These are phyloP conservation scores for Aciculosporium take DNA, from an alignment of 2,329 filamentous ascomycete genomes.

Conservation along the genomic window DNA sequence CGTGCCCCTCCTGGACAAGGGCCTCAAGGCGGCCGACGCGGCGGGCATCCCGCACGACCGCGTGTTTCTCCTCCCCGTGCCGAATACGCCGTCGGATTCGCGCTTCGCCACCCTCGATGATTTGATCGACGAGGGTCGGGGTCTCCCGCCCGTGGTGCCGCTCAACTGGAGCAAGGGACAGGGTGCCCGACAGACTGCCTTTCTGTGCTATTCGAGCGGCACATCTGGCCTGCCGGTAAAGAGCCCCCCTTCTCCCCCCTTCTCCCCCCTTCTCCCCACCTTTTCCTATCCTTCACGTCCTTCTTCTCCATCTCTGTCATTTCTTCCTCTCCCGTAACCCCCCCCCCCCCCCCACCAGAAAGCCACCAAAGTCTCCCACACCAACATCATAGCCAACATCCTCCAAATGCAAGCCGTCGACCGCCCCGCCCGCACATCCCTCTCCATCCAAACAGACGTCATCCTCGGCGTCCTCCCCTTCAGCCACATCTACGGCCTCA, in stretches of 20 bases:
- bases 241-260: neutral
- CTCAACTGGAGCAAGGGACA: conserved; percentile 50
- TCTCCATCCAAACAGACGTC: conserved; percentile 26
- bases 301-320: too few species aligned
- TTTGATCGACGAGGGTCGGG: conserved; percentile 45
- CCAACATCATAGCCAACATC: conserved; percentile 64
- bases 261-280: neutral
- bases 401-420: conserved; percentile 43
- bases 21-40: conserved; percentile 48
- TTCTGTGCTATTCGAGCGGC: conserved; percentile 67
- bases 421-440: conserved; percentile 20
- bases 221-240: conserved; percentile 63
- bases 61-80: conserved; percentile 56
- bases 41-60: conserved; percentile 47
- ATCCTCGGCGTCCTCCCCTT: conserved; percentile 59
- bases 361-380: conserved; percentile 72
- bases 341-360: conserved; percentile 43
- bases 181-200: conserved; percentile 54
- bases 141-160: conserved; percentile 36
- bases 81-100: conserved; percentile 35
- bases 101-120: conserved; percentile 53
- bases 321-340: too few species aligned
- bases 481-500: conserved; percentile 69
- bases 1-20: conserved; percentile 47
- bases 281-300: too few species aligned